A percentile compares a stretch with the other conserved stretches of the same genome.
These are phyloP conservation scores for Russula emetica DNA, from an alignment of 768 basidiomycete genomes.

Conservation along the genomic window DNA sequence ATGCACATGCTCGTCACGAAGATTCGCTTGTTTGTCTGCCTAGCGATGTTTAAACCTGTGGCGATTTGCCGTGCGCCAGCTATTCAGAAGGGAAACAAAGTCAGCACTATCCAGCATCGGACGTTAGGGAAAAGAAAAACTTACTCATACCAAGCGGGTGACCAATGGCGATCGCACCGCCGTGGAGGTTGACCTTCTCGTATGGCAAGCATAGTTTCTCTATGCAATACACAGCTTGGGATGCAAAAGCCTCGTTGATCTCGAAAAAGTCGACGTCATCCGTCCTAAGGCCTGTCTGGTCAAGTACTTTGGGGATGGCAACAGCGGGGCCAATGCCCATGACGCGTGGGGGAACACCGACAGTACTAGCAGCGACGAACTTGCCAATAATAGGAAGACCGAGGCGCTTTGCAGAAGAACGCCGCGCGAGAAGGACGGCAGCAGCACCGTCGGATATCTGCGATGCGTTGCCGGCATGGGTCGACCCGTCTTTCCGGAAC, in stretches of 20 bases:
- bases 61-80: conserved; percentile 86
- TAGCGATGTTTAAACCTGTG: conserved; percentile 77
- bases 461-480: conserved; percentile 83
- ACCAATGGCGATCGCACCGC: conserved; percentile 86
- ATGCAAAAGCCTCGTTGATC: conserved; percentile 90
- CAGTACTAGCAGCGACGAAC: conserved; percentile 62
- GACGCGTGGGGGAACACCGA: conserved; percentile 81
- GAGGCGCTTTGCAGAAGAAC: conserved; percentile 74
- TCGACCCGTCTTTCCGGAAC: conserved; percentile 69
- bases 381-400: conserved; percentile 87
- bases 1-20: conserved; percentile 93
- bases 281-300: conserved; percentile 56
- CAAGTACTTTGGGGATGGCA: conserved; percentile 75
- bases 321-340: conserved; percentile 92
- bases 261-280: conserved; percentile 86
- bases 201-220: conserved; percentile 64
- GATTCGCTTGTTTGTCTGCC: conserved; percentile 67
- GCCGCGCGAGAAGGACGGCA: conserved; percentile 77
- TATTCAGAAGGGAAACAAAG: conserved; percentile 27
- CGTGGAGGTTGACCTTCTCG: conserved; percentile 80
- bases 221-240: conserved; percentile 71
- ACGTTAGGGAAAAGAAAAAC: conserved; percentile 35
- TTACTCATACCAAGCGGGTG: conserved; percentile 82
- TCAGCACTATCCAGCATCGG: conserved; percentile 1
- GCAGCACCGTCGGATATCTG: conserved; percentile 93